phyloP scores from a whole-genome alignment of 805 yeast genomes.

The Starmerella stigmatis region DNA sequence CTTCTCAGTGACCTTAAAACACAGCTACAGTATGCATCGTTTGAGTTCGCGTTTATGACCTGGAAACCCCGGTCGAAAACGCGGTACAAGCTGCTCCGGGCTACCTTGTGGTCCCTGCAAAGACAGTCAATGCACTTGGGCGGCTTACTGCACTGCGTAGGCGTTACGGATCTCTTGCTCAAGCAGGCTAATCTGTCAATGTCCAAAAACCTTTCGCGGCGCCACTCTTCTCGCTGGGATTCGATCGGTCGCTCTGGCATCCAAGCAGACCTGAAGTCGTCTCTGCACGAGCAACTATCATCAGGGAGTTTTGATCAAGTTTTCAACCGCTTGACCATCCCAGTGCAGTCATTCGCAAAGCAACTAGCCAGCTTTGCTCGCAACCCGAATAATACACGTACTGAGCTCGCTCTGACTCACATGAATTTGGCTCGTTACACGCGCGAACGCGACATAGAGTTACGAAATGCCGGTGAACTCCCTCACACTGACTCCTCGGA shows the following conservation, averaged over 20 bases:
- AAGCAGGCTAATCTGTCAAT: not conserved
- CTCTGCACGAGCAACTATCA: not conserved
- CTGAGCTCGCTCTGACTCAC: not conserved
- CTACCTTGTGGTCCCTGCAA: conserved; percentile 35
- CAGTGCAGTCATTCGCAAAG: not conserved
- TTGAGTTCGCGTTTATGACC: conserved; percentile 33
- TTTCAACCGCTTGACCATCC: not conserved
- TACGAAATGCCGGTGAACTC: not conserved
- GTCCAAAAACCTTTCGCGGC: not conserved
- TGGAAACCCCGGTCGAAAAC: not conserved
- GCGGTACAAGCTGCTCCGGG: not conserved
- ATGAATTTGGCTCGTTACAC: conserved; percentile 3
- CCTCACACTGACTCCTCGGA: conserved; percentile 17
- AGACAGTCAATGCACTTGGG: conserved; percentile 48
- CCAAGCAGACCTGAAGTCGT: not conserved
- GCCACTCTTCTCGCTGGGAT: conserved; percentile 3
- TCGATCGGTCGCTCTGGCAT: not conserved
- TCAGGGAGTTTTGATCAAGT: not conserved
- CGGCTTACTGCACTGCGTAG: conserved; percentile 58
- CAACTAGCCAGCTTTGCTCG: conserved; percentile 2
- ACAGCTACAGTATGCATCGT: conserved; percentile 48
- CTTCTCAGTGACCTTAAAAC: conserved; percentile 34
- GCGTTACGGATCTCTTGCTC: conserved; percentile 45
- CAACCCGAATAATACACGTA: not conserved
- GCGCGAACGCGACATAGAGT: conserved; percentile 6